phyloP scores from a whole-genome alignment of 495 filamentous ascomycete genomes.

The Penicillium longicatenatum region DNA sequence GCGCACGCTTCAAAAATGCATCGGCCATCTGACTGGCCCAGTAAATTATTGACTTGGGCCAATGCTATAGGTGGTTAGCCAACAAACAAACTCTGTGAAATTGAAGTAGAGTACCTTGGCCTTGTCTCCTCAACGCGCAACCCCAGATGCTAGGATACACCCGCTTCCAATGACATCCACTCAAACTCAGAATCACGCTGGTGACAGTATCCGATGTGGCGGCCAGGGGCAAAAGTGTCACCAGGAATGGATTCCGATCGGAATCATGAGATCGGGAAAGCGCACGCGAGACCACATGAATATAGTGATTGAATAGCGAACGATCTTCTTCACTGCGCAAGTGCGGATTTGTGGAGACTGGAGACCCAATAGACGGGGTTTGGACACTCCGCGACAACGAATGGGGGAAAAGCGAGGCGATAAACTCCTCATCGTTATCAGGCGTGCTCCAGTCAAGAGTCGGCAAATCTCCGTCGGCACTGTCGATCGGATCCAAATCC shows the following conservation, averaged over 20 bases:
- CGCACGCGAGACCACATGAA: constrained; percentile 29
- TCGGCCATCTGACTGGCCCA: constrained; percentile 16
- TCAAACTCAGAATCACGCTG: constrained; percentile 30
- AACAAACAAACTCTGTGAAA: neutral
- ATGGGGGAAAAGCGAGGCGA: constrained; percentile 28
- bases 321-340: constrained; percentile 28
- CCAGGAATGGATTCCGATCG: constrained; percentile 32
- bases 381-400: constrained; percentile 5
- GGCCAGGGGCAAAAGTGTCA: constrained; percentile 29
- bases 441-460: constrained; percentile 7
- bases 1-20: constrained; percentile 28
- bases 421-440: constrained; percentile 23
- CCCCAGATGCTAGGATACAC: constrained; percentile 33
- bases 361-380: constrained; percentile 3
- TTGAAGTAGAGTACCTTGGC: constrained; percentile 16
- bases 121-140: constrained; percentile 27
- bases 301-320: constrained; percentile 33
- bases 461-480: constrained; percentile 18
- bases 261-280: constrained; percentile 27
- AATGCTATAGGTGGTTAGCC: constrained; percentile 19
- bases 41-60: constrained; percentile 23
- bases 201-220: constrained; percentile 29
- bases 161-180: constrained; percentile 33
- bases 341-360: constrained; percentile 24
- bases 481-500: constrained; percentile 10